Evolutionary conservation across 768 basidiomycete species (phyloP), one percentile per base, ranked within the genome.

Genomic region (Tricholoma hemisulphureum): DNA sequence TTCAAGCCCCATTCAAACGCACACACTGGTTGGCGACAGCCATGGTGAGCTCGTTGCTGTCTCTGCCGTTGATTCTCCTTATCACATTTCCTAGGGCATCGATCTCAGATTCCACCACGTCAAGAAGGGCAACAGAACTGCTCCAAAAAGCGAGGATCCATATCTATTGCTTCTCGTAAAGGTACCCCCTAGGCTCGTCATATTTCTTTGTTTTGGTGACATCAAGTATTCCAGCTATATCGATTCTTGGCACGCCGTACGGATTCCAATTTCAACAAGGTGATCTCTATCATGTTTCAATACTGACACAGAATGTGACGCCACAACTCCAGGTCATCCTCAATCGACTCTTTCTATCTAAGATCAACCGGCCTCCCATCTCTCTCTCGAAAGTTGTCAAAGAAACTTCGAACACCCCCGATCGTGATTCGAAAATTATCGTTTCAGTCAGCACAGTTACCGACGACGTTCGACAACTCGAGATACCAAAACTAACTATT

Each of bases 71-170:
- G 18, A 10, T 34, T 20, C 48, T 43, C 43, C 51, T 66, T 55
- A 64, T 53, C 39, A 18, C 46, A 53, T 21, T 46, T 35, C n/a
- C 13, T 72, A 93, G 95, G 95, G 94, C 88, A 96, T 97, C 78
- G 95, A 97, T 80, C 85, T 98, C 78, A 82, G 83, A 75, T 80
- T 82, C 77, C 96, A 98, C 84, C 96, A 99, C 87, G 95, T 97
- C 87, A 96, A 91, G 88, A 98, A 97, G 85, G 87, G 95, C 67
- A 80, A 85, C 71, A 88, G 97, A 63, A 90, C 91, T 66, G 93
- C 93, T 62, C 97, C 97, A 74, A 93, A 92, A 83, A 96, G 93
- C 75, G 93, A 98, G 90, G 97, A 99, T 78, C 96, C 96, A 16
- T 98, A 99, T 81, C 86, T 99, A 68, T 87, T 97, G 69, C 85